These are phyloP conservation scores for Fusarium pilosicola DNA, from an alignment of 2,329 filamentous ascomycete genomes.

Conservation along the genomic window DNA sequence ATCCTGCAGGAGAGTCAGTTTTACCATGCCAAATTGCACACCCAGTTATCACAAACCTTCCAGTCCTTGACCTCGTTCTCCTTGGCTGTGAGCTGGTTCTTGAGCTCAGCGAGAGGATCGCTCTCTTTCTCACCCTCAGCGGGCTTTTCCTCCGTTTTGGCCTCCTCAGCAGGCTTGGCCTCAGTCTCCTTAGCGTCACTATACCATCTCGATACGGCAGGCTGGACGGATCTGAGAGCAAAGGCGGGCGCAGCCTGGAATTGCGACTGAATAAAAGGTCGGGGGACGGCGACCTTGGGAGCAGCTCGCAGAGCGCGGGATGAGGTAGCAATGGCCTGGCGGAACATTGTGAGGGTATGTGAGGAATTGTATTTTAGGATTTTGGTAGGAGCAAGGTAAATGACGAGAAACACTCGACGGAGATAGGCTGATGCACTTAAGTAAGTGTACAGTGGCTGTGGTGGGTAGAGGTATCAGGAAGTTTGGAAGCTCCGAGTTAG, in stretches of 20 bases:
- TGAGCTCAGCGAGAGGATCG: slow-evolving; percentile 56
- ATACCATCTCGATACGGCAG: slow-evolving; percentile 56
- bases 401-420: slow-evolving; percentile 8
- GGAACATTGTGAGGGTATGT: slow-evolving; percentile 53
- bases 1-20: slow-evolving; percentile 68
- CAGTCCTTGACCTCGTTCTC: slow-evolving; percentile 72
- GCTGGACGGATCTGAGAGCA: slow-evolving; percentile 52
- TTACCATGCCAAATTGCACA: neutral
- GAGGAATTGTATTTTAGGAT: slow-evolving; percentile 4
- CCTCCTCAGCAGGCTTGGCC: slow-evolving; percentile 44
- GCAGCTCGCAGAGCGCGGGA: slow-evolving; percentile 57
- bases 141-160: slow-evolving; percentile 45
- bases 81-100: slow-evolving; percentile 64
- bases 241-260: slow-evolving; percentile 51
- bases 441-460: slow-evolving; percentile 33
- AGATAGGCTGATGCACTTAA: slow-evolving; percentile 26
- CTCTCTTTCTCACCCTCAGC: slow-evolving; percentile 44
- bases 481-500: slow-evolving; percentile 37
- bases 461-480: slow-evolving; percentile 39
- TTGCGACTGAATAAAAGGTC: slow-evolving; percentile 51
- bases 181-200: slow-evolving; percentile 57
- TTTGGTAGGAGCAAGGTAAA: slow-evolving; percentile 3
- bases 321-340: slow-evolving; percentile 56
- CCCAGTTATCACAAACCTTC: slow-evolving; percentile 71
- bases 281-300: slow-evolving; percentile 50